Evolutionary conservation across 106 monocot genomes (phyloP).

Genomic region (Dioscorea alata): DNA sequence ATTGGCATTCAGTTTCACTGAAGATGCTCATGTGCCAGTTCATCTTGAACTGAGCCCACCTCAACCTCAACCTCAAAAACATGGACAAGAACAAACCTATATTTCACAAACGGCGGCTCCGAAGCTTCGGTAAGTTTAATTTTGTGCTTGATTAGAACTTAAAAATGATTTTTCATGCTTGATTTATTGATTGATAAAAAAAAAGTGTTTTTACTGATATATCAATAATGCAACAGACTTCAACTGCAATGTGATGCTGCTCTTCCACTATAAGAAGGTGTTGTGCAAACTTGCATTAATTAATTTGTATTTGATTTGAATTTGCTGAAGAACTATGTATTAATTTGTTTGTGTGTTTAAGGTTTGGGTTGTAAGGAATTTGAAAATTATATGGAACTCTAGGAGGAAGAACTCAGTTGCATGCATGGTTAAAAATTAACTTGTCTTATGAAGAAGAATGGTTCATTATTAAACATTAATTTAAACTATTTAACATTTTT

Average conservation of each 20-base stretch:
- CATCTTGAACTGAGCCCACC: conserved; percentile 61
- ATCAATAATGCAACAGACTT: conserved; percentile 41
- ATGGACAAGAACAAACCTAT: background rate
- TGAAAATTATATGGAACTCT: no score
- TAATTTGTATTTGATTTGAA: no score
- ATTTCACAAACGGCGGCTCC: conserved; percentile 18
- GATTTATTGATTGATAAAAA: background rate
- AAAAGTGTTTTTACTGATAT: background rate
- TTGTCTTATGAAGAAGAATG: no score
- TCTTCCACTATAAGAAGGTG: background rate
- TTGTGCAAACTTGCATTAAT: no score
- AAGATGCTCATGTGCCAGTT: conserved; percentile 30
- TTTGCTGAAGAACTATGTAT: no score
- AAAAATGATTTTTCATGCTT: background rate
- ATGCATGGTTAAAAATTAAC: no score
- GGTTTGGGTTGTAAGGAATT: no score
- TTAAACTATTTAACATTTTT: no score
- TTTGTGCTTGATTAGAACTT: no score
- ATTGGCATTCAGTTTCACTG: conserved; percentile 24
- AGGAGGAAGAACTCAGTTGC: no score
- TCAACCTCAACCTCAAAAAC: conserved; percentile 26
- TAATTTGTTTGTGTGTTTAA: no score
- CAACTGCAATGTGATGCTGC: conserved; percentile 28
- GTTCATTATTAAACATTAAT: no score
- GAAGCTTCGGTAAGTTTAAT: conserved; percentile 47